Evolutionary conservation across 164 flowering plant species (phyloP), one percentile per base, ranked within the genome.

Genomic region (Chimonanthus salicifolius): DNA sequence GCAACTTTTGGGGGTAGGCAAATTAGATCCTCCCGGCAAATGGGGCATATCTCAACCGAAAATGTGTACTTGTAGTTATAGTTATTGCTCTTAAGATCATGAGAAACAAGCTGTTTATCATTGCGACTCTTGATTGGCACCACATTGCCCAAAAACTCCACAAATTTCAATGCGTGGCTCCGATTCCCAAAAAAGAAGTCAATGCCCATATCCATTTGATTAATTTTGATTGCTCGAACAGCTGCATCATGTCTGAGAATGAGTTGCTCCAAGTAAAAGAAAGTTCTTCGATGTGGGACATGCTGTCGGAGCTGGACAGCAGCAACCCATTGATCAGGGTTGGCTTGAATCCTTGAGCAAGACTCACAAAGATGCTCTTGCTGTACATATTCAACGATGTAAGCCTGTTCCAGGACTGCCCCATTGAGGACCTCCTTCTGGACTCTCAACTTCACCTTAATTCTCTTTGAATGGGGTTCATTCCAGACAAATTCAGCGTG

Each of bases 251-350:
- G 91, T 81, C 77, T 87, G 18, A 87, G 86, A 64, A 89, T 89
- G 76, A 88, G 85, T 74, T 87, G 90, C 75, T 89, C 93, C 67
- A 89, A 71, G 68, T 78, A 87, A 71, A 83, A 89, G 78, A 89
- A 88, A 13, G 93, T 89, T 48, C 90, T 80, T 65, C 91, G 73
- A 67, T 89, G 93, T 68, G 88, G 51, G 69, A 86, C 88, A 70
- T 89, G 85, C 72, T 89, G 93, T 63, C 93, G 71, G 47, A 89
- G 80, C 54, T 89, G 91, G 9, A 89, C 91, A 0, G 83, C 62
- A 68, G 93, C 91, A n/a, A 83, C 86, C 91, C 90, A 88, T 70
- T 88, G 90, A 67, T 88, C 91, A 3, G 93, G 93, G 72, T 89
- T 88, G 5, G 89, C 89, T 51, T 77, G 81, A 46, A 84, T 84